Evolutionary conservation across 73 alveolate genomes (phyloP).

Genomic region (Blepharisma japonicum): DNA sequence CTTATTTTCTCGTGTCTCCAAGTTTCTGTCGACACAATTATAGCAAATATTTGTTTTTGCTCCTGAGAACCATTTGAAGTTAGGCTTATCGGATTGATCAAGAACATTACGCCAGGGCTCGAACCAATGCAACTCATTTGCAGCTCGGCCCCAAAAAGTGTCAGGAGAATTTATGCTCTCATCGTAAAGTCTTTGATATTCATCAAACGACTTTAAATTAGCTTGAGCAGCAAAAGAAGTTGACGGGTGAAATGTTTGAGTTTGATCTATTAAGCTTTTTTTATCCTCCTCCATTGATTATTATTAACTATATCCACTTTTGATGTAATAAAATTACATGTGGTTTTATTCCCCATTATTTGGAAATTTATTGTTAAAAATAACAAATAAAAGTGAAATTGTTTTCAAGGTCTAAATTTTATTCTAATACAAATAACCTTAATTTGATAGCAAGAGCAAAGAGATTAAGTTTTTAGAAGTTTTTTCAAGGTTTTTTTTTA

Average conservation of each 20-base stretch:
- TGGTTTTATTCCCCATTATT: too few species aligned
- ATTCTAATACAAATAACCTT: too few species aligned
- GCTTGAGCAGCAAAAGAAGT: background rate
- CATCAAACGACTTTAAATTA: conserved; percentile 17
- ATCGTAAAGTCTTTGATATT: background rate
- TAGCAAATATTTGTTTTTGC: conserved; percentile 92
- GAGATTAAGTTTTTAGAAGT: too few species aligned
- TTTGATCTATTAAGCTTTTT: background rate
- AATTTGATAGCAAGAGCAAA: too few species aligned
- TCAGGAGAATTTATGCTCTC: conserved; percentile 39
- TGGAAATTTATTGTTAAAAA: too few species aligned
- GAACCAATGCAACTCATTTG: conserved; percentile 54
- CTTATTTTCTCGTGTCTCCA: conserved; percentile 67
- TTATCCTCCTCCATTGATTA: too few species aligned
- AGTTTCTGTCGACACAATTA: conserved; percentile 96
- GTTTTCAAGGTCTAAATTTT: too few species aligned
- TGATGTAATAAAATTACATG: too few species aligned
- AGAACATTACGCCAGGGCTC: conserved; percentile 51
- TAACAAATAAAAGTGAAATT: too few species aligned
- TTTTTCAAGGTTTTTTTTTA: too few species aligned
- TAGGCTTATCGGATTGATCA: conserved; percentile 59
- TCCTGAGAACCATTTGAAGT: conserved; percentile 87
- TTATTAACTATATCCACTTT: too few species aligned
- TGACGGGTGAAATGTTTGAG: conserved; percentile 2
- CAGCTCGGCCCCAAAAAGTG: conserved; percentile 50